Evolutionary conservation across 805 yeast species (phyloP).

Genomic region (Metschnikowia lachancei): DNA sequence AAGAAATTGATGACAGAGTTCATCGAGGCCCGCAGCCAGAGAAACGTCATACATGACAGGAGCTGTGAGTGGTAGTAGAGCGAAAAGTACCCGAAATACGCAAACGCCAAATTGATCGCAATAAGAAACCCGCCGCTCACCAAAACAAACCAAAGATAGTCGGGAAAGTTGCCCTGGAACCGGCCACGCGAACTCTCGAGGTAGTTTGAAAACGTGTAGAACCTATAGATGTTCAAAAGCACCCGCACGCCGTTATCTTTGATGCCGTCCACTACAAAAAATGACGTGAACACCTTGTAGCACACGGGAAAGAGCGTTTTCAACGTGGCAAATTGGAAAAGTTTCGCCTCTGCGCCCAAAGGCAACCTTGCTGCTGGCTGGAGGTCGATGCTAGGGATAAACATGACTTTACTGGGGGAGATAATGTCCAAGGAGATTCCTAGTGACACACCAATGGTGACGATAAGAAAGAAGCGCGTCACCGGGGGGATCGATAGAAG

Average conservation of each 20-base stretch:
- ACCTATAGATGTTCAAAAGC: constrained; percentile 51
- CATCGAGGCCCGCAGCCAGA: constrained; percentile 60
- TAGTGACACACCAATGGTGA: constrained; percentile 46
- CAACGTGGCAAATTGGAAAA: neutral
- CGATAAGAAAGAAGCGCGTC: constrained; percentile 53
- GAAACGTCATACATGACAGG: constrained; percentile 53
- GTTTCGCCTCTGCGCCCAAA: neutral
- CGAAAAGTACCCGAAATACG: constrained; percentile 12
- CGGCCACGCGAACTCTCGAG: constrained; percentile 46
- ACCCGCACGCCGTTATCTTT: constrained; percentile 27
- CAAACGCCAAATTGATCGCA: constrained; percentile 25
- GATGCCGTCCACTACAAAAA: constrained; percentile 43
- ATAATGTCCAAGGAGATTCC: constrained; percentile 24
- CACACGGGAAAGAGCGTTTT: constrained; percentile 29
- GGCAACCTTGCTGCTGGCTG: neutral
- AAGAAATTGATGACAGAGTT: constrained; percentile 53
- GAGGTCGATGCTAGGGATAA: constrained; percentile 2
- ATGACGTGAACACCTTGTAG: constrained; percentile 50
- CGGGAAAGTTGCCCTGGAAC: constrained; percentile 50
- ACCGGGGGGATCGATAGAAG: constrained; percentile 52
- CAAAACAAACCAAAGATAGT: constrained; percentile 53
- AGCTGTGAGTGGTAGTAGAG: constrained; percentile 39
- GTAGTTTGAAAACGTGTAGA: constrained; percentile 56
- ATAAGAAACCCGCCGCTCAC: constrained; percentile 48
- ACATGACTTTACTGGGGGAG: constrained; percentile 15